Evolutionary conservation across 2,329 filamentous ascomycete genomes (phyloP).

Genomic region (Pseudogymnoascus sp.): DNA sequence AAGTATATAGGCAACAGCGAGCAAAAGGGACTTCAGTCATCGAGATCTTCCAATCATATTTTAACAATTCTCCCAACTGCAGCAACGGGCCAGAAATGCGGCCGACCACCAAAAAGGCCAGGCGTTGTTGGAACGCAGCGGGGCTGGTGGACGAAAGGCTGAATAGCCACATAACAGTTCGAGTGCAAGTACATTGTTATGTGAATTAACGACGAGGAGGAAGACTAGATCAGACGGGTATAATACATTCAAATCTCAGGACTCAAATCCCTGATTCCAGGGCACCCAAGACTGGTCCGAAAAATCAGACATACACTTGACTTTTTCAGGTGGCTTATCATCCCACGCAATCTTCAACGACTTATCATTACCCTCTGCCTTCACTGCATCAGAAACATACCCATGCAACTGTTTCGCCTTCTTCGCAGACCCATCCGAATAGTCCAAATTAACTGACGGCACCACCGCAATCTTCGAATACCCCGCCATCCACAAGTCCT

Average conservation of each 20-base stretch:
- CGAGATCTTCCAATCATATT: too few species aligned
- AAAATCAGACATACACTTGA: conserved; percentile 15
- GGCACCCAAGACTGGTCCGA: conserved; percentile 13
- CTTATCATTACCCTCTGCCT: conserved; percentile 19
- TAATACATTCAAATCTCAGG: neutral
- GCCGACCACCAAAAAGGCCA: neutral
- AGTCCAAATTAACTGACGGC: conserved; percentile 47
- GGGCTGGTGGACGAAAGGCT: neutral
- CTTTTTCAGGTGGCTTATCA: conserved; percentile 12
- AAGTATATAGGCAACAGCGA: too few species aligned
- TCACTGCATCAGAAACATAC: conserved; percentile 33
- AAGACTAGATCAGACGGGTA: neutral
- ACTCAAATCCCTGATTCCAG: conserved; percentile 10
- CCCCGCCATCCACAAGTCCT: conserved; percentile 45
- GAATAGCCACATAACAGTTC: neutral
- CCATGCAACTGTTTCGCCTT: conserved; percentile 43
- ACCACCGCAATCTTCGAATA: conserved; percentile 46
- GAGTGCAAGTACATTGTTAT: neutral
- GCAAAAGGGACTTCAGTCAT: too few species aligned
- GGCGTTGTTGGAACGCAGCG: neutral
- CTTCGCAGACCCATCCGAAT: conserved; percentile 37
- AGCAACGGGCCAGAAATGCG: neutral
- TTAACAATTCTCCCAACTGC: too few species aligned
- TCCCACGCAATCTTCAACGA: conserved; percentile 14
- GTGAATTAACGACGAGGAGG: neutral